Percentiles rank a stretch among this genome's conserved stretches.
These are phyloP conservation scores for Maudiozyma turicensis DNA, from an alignment of 805 yeast genomes.

Conservation along the genomic window DNA sequence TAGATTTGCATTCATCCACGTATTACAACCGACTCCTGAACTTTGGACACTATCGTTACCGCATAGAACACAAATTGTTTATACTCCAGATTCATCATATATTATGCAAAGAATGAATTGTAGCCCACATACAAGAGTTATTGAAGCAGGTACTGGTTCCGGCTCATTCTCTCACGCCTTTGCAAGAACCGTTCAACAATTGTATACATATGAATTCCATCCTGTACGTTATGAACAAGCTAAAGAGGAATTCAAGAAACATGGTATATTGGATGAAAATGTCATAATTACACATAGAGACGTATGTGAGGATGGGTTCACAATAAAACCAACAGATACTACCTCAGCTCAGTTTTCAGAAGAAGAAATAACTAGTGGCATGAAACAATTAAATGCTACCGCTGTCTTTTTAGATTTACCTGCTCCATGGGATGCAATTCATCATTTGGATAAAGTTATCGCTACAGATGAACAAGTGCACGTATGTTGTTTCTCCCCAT, in stretches of 20 bases:
- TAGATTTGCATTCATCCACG: constrained; percentile 68
- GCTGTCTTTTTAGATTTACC: constrained; percentile 87
- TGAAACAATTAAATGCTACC: constrained; percentile 43
- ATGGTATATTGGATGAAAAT: constrained; percentile 44
- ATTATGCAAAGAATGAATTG: constrained; percentile 75
- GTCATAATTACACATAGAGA: constrained; percentile 80
- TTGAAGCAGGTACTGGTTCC: constrained; percentile 97
- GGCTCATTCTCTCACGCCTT: constrained; percentile 92
- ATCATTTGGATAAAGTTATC: constrained; percentile 53
- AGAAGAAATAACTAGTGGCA: constrained; percentile 17
- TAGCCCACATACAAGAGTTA: constrained; percentile 63
- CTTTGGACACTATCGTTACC: constrained; percentile 94
- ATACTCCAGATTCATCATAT: constrained; percentile 89
- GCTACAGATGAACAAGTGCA: constrained; percentile 45
- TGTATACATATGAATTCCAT: constrained; percentile 88
- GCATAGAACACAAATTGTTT: constrained; percentile 95
- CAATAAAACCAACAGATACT: constrained; percentile 29
- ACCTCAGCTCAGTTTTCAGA: constrained; percentile 19
- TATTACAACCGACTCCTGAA: constrained; percentile 89
- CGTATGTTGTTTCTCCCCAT: constrained; percentile 93
- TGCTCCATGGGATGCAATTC: constrained; percentile 93
- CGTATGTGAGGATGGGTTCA: constrained; percentile 83
- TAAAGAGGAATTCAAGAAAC: constrained; percentile 59
- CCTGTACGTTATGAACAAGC: constrained; percentile 78
- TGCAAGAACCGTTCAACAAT: constrained; percentile 70